These are phyloP conservation scores for Pleurozium schreberi DNA, from an alignment of 225 moss, liverwort and hornwort species.

Conservation along the genomic window DNA sequence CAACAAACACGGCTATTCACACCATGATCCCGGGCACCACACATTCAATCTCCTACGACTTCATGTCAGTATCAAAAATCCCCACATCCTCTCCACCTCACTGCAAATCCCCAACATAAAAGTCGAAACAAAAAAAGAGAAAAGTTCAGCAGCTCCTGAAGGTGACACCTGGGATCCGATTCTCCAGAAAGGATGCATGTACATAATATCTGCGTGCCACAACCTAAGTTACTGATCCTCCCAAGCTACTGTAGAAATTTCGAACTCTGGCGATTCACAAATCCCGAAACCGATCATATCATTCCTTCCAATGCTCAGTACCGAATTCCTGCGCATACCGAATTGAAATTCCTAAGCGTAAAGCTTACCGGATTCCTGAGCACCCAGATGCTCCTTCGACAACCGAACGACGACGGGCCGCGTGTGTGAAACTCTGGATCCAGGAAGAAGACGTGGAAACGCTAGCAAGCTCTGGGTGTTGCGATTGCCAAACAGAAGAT, in stretches of 20 bases:
- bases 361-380: conserved; percentile 1
- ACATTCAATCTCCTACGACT: neutral
- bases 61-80: neutral
- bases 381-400: neutral
- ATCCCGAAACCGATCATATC: neutral
- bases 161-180: neutral
- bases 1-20: neutral
- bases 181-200: neutral
- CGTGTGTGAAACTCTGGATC: neutral
- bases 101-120: neutral
- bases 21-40: too few species aligned
- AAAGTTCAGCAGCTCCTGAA: too few species aligned
- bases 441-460: neutral
- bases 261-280: neutral
- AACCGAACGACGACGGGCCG: neutral
- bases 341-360: neutral
- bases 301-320: neutral
- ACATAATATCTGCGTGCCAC: neutral
- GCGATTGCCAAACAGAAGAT: neutral
- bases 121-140: neutral
- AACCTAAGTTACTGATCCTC: neutral
- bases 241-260: neutral
- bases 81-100: neutral
- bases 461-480: neutral
- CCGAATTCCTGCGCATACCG: neutral